Conservation (phyloP, 2,329 filamentous ascomycete genomes). For the Diplodia scrobiculata region DNA sequence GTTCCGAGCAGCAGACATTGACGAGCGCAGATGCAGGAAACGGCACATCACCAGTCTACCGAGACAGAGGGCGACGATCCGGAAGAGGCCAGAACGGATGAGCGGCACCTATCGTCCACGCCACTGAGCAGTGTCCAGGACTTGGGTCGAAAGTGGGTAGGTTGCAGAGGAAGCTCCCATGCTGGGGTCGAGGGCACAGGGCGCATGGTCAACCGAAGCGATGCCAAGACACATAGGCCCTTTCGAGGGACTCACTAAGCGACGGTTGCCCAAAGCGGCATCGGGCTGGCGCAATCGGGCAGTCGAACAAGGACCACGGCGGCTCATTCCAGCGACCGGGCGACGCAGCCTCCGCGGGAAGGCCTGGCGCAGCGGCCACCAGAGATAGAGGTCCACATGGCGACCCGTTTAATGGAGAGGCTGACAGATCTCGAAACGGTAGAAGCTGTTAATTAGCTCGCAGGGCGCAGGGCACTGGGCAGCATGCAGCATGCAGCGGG, state of each 20-base stretch:
- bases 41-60: background rate
- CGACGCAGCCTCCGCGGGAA: background rate
- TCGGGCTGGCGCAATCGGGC: slow-evolving; percentile 6
- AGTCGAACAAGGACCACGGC: background rate
- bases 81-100: background rate
- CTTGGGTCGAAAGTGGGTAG: slow-evolving; percentile 1
- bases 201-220: background rate
- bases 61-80: background rate
- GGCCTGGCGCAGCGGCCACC: background rate
- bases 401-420: background rate
- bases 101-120: background rate
- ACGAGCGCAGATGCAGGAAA: background rate
- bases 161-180: background rate
- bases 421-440: slow-evolving; percentile 22
- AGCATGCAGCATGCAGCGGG: too few relatives aligned
- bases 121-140: background rate
- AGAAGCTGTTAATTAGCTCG: background rate
- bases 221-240: background rate
- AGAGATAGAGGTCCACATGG: slow-evolving; percentile 13
- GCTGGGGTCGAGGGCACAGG: background rate
- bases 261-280: slow-evolving; percentile 14
- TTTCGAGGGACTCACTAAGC: slow-evolving; percentile 7
- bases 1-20: background rate
- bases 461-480: background rate
- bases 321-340: background rate